Percentiles rank a stretch among this genome's conserved stretches.
Conservation (phyloP, 129 eudicot species). For the Saposhnikovia divaricata region DNA sequence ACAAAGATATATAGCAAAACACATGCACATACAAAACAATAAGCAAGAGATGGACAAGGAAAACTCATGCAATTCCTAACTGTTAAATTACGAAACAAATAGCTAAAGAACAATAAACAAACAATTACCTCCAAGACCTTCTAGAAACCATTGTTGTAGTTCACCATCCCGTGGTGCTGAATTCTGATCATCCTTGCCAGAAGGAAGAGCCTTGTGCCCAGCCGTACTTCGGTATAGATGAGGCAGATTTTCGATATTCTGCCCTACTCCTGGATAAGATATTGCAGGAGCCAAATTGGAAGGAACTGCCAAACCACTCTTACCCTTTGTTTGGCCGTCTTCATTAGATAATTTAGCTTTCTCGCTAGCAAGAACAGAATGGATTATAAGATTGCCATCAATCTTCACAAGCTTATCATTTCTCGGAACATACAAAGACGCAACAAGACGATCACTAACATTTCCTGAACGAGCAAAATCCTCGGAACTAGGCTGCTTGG, state of each 20-base stretch:
- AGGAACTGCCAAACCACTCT: conserved; percentile 52
- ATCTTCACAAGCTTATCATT: conserved; percentile 88
- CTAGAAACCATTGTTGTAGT: conserved; percentile 94
- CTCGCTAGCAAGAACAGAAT: conserved; percentile 90
- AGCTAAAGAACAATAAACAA: not conserved
- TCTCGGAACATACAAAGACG: conserved; percentile 89
- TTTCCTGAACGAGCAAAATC: conserved; percentile 25
- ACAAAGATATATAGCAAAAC: not conserved
- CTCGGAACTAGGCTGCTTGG: conserved; percentile 13
- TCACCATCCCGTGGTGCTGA: conserved; percentile 54
- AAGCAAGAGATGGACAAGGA: not conserved
- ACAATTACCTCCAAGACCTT: conserved; percentile 84
- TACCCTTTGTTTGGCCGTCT: conserved; percentile 20
- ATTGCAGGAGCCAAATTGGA: conserved; percentile 41
- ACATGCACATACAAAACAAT: not conserved
- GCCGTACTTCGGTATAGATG: conserved; percentile 23
- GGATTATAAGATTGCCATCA: conserved; percentile 91
- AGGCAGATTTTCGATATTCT: conserved; percentile 44
- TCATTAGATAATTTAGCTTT: conserved; percentile 55
- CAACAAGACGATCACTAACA: conserved; percentile 64
- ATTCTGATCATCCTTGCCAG: conserved; percentile 38
- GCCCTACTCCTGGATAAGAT: conserved; percentile 33
- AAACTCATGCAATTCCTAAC: not conserved
- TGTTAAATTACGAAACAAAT: not conserved
- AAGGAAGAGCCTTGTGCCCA: conserved; percentile 49